Base-by-base conservation (phyloP, 371 early-diverging fungal genomes). In the Apophysomyces trapeziformis region DNA sequence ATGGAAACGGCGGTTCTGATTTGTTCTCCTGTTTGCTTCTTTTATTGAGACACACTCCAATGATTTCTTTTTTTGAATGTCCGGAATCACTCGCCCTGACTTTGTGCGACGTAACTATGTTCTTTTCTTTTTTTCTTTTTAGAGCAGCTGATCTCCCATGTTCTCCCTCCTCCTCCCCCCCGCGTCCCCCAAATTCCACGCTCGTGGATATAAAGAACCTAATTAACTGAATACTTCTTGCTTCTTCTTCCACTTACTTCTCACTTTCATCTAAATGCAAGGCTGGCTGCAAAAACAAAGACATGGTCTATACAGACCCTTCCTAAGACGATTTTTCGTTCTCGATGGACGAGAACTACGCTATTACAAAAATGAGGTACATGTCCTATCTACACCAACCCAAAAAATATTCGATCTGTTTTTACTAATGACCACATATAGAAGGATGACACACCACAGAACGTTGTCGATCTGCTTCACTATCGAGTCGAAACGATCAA, bases 251-350 rank as follows among this genome's bases (percentile, higher is more conserved):
- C 18, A 18, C 59, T 13, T 47, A 14, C 47, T 47, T n/a, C 21
- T 21, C 16, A 11, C 18, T 21, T 16, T 47, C 5, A 47, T 47
- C 5, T 5, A 9, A 16, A 50, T 68, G 7, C 59, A 72, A 59
- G 81, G 81, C 9, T 80, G 73, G 67, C 59, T 80, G 18, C 64
- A 70, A 63, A 80, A 80, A 65, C 81, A 80, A 64, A 68, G 73
- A 26, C 81, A 80, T 61, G 78, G 81, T 46, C 67, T 73, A 50
- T 73, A 70, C 35, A 76, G 64, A 37, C 61, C 68, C 5, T 72
- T 65, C 62, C 38, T 61, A 14, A 61, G 66, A 35, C 72, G 72
- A 1, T 72, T 65, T 44, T 72, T 72, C 59, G 72, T 72, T 1
- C 60, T 72, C 4, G 66, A 72, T 16, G 72, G 68, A 62, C 56